Conservation (phyloP, 164 flowering plant genomes). For the Magnolia officinalis region DNA sequence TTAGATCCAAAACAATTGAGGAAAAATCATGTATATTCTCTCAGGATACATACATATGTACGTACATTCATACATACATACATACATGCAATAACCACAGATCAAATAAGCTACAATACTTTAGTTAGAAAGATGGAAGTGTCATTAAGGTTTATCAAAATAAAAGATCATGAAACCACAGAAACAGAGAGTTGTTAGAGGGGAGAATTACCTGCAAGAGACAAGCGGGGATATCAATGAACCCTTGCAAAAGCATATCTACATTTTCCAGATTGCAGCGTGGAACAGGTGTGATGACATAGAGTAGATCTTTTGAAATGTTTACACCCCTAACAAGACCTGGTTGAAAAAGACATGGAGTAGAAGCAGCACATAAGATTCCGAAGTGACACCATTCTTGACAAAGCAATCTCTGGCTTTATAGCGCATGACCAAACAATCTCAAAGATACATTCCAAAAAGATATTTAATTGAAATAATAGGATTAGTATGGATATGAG, state of each 20-base stretch:
- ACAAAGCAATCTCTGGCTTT: background rate
- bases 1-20: too few relatives aligned
- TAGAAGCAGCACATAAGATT: background rate
- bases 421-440: too few relatives aligned
- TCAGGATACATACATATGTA: too few relatives aligned
- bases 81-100: too few relatives aligned
- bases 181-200: background rate
- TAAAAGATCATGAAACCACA: background rate
- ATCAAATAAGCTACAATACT: too few relatives aligned
- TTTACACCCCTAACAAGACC: slow-evolving; percentile 89
- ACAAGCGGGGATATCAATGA: slow-evolving; percentile 64
- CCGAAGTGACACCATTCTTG: background rate
- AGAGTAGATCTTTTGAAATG: slow-evolving; percentile 42
- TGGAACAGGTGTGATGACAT: slow-evolving; percentile 86
- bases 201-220: slow-evolving; percentile 65
- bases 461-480: too few relatives aligned
- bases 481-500: too few relatives aligned
- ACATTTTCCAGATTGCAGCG: slow-evolving; percentile 59
- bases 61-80: too few relatives aligned
- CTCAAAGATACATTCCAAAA: too few relatives aligned
- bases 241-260: slow-evolving; percentile 76
- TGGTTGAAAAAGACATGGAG: slow-evolving; percentile 22
- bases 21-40: too few relatives aligned
- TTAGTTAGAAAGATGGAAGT: background rate
- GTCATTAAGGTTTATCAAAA: background rate